phyloP scores from a whole-genome alignment of 2,329 filamentous ascomycete species.

The Fusarium virguliforme region DNA sequence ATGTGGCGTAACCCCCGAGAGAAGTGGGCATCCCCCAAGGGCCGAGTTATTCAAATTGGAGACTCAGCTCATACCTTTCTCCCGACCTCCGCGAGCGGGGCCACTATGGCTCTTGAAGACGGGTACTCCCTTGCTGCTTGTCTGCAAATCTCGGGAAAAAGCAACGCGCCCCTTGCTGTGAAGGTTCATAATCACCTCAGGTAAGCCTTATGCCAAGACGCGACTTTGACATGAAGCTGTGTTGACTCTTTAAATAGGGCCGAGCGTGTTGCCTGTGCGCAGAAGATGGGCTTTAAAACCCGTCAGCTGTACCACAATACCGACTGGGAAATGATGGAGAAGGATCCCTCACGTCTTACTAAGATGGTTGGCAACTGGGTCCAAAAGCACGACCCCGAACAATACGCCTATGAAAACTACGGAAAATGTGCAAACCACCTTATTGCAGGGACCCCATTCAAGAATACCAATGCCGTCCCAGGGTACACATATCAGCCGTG shows the following conservation, averaged over 20 bases:
- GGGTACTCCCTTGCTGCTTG: conserved; percentile 57
- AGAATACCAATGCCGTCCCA: not conserved
- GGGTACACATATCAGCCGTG: not conserved
- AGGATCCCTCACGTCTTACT: not conserved
- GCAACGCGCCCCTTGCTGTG: not conserved
- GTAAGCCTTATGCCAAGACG: too few species aligned
- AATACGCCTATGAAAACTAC: conserved; percentile 1
- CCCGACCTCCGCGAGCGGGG: conserved; percentile 60
- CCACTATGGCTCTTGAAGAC: conserved; percentile 62
- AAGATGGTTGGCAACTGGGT: not conserved
- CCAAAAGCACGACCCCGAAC: not conserved
- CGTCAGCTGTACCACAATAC: not conserved
- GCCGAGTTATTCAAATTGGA: conserved; percentile 57
- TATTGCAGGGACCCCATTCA: not conserved
- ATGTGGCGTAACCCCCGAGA: not conserved
- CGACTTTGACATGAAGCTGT: too few species aligned
- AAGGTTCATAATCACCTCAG: not conserved
- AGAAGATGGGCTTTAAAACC: not conserved
- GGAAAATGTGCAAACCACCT: not conserved
- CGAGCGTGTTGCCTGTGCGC: not conserved
- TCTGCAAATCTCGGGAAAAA: not conserved
- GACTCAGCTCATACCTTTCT: conserved; percentile 61
- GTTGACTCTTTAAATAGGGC: too few species aligned
- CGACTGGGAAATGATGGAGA: not conserved
- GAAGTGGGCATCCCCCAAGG: conserved; percentile 56